Conservation (phyloP, 2,329 filamentous ascomycete species). For the Stemphylium beticola region DNA sequence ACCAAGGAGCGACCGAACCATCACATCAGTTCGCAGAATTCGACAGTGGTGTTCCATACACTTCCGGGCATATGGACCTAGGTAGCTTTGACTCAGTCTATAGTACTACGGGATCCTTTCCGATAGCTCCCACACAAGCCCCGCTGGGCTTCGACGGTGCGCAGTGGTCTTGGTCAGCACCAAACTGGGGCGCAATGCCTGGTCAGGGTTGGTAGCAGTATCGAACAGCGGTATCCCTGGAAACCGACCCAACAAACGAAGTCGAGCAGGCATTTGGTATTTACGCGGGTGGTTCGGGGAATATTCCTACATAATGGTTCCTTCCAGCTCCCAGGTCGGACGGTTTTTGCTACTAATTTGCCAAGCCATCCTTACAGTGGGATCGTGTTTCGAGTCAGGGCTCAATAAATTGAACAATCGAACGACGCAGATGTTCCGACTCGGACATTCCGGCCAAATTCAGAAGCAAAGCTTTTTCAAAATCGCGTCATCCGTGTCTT, state of each 20-base stretch:
- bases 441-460: not conserved
- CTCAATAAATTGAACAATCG: not conserved
- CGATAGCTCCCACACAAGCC: constrained; percentile 1
- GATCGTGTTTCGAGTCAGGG: not conserved
- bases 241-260: not conserved
- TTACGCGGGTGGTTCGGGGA: too few relatives aligned
- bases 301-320: too few relatives aligned
- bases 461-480: not conserved
- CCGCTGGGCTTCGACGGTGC: not conserved
- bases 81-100: not conserved
- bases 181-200: constrained; percentile 10
- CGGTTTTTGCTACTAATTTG: not conserved
- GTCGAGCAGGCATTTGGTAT: too few relatives aligned
- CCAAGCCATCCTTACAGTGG: not conserved
- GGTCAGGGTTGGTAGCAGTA: constrained; percentile 11
- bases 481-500: not conserved
- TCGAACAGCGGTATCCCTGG: not conserved
- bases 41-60: not conserved
- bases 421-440: not conserved
- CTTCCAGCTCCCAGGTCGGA: not conserved
- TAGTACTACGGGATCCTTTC: not conserved
- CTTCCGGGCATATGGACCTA: constrained; percentile 1
- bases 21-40: not conserved
- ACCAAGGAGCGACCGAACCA: not conserved
- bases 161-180: constrained; percentile 14